phyloP scores from a whole-genome alignment of 2,329 filamentous ascomycete genomes.

The Phyllosticta citrichinensis region DNA sequence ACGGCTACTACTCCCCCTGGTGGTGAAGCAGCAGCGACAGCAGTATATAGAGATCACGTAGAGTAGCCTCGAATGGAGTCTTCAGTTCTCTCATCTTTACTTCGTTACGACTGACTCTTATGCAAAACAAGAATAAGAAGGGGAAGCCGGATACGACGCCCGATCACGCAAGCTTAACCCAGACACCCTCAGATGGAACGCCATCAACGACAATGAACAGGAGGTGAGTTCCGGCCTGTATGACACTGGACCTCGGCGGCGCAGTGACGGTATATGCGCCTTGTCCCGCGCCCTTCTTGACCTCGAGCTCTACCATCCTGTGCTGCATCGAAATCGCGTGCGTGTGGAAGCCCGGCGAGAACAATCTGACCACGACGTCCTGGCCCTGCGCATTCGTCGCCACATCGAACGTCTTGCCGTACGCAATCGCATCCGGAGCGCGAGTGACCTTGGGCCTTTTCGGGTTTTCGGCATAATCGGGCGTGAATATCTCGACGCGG shows the following conservation, averaged over 20 bases:
- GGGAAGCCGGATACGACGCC: neutral
- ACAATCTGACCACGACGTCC: constrained; percentile 34
- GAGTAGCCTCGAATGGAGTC: too few species aligned
- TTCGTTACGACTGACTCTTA: neutral
- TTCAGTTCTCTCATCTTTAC: too few species aligned
- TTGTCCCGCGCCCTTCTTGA: neutral
- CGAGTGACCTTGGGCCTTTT: constrained; percentile 36
- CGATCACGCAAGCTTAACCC: constrained; percentile 23
- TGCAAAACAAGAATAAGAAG: neutral
- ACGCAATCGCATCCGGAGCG: constrained; percentile 29
- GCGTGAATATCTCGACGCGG: constrained; percentile 45
- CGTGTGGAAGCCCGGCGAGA: constrained; percentile 45
- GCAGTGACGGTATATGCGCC: constrained; percentile 16
- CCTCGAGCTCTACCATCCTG: constrained; percentile 40
- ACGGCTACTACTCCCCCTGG: too few species aligned
- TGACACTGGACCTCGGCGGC: constrained; percentile 41
- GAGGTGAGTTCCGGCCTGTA: constrained; percentile 45
- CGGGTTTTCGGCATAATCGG: constrained; percentile 41
- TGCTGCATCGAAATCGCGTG: constrained; percentile 47
- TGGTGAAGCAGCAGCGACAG: too few species aligned
- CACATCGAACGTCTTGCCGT: constrained; percentile 28
- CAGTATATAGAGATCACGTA: too few species aligned
- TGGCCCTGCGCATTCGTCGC: constrained; percentile 30
- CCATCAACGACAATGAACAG: constrained; percentile 43
- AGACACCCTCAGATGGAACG: constrained; percentile 35